Percentiles rank a stretch among this genome's conserved stretches.
phyloP scores from a whole-genome alignment of 495 filamentous ascomycete genomes.

The Venustampulla echinocandica region DNA sequence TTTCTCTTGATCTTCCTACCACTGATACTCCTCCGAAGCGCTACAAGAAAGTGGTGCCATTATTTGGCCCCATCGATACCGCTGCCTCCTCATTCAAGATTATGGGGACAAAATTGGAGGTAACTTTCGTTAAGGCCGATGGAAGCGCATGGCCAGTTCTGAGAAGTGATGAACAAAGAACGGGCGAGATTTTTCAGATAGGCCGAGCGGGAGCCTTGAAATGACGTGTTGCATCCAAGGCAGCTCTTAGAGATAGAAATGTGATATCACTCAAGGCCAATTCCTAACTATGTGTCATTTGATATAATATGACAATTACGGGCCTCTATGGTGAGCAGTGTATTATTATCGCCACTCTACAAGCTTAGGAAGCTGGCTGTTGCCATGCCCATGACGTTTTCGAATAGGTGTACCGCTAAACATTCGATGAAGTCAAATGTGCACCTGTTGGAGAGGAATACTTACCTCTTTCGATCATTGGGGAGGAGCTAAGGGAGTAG shows the following conservation, averaged over 20 bases:
- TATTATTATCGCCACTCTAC: no score
- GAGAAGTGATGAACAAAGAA: constrained; percentile 69
- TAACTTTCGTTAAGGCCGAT: constrained; percentile 75
- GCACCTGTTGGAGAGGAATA: no score
- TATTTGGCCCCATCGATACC: constrained; percentile 69
- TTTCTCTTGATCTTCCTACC: constrained; percentile 75
- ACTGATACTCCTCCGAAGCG: constrained; percentile 67
- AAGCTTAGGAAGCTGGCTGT: no score
- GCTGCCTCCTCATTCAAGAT: constrained; percentile 71
- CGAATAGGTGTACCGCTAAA: no score
- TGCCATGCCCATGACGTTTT: no score
- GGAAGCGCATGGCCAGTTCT: constrained; percentile 83
- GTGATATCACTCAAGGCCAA: no score
- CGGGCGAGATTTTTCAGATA: constrained; percentile 56
- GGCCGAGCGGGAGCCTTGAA: constrained; percentile 60
- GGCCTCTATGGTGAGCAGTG: no score
- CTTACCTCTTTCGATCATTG: no score
- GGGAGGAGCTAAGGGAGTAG: no score
- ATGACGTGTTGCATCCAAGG: neutral
- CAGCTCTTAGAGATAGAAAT: neutral
- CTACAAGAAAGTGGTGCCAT: constrained; percentile 62
- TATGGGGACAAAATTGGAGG: constrained; percentile 89
- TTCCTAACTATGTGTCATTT: no score
- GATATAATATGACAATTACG: no score
- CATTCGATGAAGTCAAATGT: no score